Evolutionary conservation across 2,329 filamentous ascomycete genomes (phyloP).

Genomic region (Cladophialophora bantiana): DNA sequence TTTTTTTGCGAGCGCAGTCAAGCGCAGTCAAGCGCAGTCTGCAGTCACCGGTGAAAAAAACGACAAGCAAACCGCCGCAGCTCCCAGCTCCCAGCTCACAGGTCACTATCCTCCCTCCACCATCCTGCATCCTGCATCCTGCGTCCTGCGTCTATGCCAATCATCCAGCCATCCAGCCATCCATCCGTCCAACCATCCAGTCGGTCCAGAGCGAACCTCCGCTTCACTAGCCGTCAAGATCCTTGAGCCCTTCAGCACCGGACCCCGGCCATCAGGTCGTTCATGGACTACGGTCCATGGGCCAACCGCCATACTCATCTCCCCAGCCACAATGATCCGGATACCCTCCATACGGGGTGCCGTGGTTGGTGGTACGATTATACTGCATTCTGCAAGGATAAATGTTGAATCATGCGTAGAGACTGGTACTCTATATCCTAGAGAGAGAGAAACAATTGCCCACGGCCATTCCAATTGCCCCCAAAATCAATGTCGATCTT

Average conservation of each 20-base stretch:
- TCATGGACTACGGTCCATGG: background rate
- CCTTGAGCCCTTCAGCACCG: background rate
- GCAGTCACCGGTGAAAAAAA: constrained; percentile 3
- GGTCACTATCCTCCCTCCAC: too few species aligned
- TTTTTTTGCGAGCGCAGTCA: constrained; percentile 6
- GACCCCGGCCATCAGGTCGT: constrained; percentile 1
- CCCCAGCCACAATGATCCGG: background rate
- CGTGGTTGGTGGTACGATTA: background rate
- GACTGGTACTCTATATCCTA: background rate
- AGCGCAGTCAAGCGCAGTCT: too few species aligned
- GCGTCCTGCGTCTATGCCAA: background rate
- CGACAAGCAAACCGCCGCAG: background rate
- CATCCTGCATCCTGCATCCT: constrained; percentile 1
- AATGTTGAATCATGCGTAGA: background rate
- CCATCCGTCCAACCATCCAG: background rate
- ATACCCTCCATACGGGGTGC: background rate
- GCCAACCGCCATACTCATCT: background rate
- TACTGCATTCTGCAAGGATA: background rate
- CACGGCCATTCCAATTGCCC: background rate
- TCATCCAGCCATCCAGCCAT: background rate
- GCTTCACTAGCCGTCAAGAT: background rate
- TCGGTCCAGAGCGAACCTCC: background rate
- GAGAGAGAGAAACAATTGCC: background rate
- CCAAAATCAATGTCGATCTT: background rate
- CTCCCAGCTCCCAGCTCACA: background rate